These are phyloP conservation scores for Aschersonia sp. DNA, from an alignment of 2,329 filamentous ascomycete species.

Conservation along the genomic window DNA sequence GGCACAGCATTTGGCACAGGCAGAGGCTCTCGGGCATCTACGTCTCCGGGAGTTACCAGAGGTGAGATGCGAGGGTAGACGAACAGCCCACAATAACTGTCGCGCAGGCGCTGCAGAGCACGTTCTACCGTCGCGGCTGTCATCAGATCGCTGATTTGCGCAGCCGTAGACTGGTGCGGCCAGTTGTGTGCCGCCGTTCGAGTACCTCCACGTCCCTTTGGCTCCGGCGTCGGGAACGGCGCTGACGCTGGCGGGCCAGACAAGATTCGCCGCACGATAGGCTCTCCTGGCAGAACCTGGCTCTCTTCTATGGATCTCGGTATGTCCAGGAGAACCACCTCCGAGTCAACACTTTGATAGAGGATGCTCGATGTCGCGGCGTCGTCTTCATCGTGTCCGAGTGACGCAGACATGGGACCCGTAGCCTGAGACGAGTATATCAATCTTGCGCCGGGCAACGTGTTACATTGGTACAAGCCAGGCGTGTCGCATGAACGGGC, in stretches of 20 bases:
- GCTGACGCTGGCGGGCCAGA: slow-evolving; percentile 26
- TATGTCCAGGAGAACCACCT: slow-evolving; percentile 50
- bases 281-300: slow-evolving; percentile 33
- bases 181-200: slow-evolving; percentile 2
- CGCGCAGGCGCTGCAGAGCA: slow-evolving; percentile 24
- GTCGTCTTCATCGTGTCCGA: not conserved
- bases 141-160: slow-evolving; percentile 41
- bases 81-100: slow-evolving; percentile 26
- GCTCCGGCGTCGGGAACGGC: slow-evolving; percentile 39
- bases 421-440: not conserved
- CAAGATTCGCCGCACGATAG: slow-evolving; percentile 25
- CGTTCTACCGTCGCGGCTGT: slow-evolving; percentile 28
- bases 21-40: slow-evolving; percentile 1
- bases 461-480: no score
- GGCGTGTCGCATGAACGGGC: no score
- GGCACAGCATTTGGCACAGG: slow-evolving; percentile 25
- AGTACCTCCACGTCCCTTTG: slow-evolving; percentile 5
- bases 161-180: slow-evolving; percentile 21
- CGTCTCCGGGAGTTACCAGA: not conserved
- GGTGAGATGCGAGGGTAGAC: slow-evolving; percentile 25
- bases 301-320: slow-evolving; percentile 54
- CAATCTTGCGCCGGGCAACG: no score
- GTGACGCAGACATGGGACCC: not conserved
- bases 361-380: slow-evolving; percentile 14
- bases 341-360: slow-evolving; percentile 18